phyloP scores from a whole-genome alignment of 257 asterid genomes.

The Ophiorrhiza pumila region DNA sequence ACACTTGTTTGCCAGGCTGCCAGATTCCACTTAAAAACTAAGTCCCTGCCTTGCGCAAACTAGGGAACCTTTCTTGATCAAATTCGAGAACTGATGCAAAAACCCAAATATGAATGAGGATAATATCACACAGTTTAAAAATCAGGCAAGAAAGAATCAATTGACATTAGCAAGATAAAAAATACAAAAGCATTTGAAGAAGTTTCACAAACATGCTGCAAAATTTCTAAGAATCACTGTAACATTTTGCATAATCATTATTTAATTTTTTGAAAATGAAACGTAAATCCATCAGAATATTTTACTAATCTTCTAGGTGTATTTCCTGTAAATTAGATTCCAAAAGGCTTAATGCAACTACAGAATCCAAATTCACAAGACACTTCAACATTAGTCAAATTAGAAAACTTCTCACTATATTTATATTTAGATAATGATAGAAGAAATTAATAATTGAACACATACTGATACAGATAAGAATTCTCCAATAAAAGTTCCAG shows the following conservation, averaged over 20 bases:
- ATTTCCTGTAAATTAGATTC: background rate
- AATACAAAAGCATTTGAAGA: background rate
- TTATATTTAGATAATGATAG: too few species aligned
- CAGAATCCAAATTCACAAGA: background rate
- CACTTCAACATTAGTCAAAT: background rate
- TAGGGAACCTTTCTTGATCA: background rate
- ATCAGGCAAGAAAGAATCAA: background rate
- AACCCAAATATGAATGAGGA: background rate
- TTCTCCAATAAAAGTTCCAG: too few species aligned
- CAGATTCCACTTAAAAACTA: too few species aligned
- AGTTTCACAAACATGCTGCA: too few species aligned
- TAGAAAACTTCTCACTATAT: background rate
- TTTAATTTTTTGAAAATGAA: background rate
- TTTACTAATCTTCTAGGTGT: background rate
- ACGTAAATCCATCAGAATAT: background rate
- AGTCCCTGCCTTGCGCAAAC: background rate
- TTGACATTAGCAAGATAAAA: conserved; percentile 1
- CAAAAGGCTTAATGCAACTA: background rate
- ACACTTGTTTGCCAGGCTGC: background rate
- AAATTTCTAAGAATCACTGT: too few species aligned
- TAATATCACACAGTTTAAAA: background rate
- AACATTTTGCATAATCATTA: background rate
- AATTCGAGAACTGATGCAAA: background rate
- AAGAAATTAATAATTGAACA: background rate
- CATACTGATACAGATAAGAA: too few species aligned